phyloP scores from a whole-genome alignment of 768 basidiomycete genomes.

The Phaffia australis region DNA sequence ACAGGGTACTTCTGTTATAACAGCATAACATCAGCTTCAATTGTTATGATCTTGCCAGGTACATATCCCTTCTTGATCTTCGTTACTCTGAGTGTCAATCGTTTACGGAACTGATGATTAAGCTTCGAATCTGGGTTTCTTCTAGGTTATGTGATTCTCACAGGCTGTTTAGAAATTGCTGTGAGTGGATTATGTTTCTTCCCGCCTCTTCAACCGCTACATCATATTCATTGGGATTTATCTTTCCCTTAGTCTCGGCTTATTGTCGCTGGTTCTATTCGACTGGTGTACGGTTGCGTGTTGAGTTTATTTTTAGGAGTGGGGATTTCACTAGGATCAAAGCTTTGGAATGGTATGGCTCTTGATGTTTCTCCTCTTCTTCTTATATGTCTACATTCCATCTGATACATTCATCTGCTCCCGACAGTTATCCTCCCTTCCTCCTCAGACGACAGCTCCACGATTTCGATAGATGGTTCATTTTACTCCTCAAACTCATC shows the following conservation, averaged over 20 bases:
- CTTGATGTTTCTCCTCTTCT: too few relatives aligned
- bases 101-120: not conserved
- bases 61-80: not conserved
- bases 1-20: conserved; percentile 25
- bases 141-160: conserved; percentile 17
- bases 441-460: not conserved
- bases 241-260: conserved; percentile 5
- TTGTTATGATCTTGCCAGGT: conserved; percentile 14
- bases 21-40: conserved; percentile 18
- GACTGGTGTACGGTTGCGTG: conserved; percentile 16
- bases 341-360: conserved; percentile 15
- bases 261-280: conserved; percentile 19
- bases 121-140: not conserved
- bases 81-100: not conserved
- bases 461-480: conserved; percentile 3
- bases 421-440: conserved; percentile 4
- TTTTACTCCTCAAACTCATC: conserved; percentile 12
- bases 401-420: not conserved
- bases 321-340: conserved; percentile 18
- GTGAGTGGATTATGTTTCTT: not conserved
- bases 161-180: conserved; percentile 17
- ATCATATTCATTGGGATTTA: not conserved
- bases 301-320: conserved; percentile 22
- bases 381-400: too few relatives aligned
- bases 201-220: not conserved